A percentile compares a stretch with the other conserved stretches of the same genome.
phyloP scores from a whole-genome alignment of 768 basidiomycete genomes.

The Gloeophyllum trabeum region DNA sequence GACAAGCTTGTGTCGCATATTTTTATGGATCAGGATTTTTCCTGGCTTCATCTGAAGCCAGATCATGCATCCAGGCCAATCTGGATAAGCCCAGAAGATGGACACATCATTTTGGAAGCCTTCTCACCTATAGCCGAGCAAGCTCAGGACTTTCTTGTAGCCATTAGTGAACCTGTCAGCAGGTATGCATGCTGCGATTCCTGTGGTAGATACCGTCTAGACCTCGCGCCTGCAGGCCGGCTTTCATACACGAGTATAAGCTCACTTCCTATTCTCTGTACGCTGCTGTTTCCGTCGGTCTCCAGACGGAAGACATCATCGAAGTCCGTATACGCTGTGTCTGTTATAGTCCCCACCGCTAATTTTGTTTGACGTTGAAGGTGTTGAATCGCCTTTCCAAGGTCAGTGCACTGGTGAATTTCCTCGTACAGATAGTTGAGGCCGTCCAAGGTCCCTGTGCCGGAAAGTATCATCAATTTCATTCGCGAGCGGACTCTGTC shows the following conservation, averaged over 20 bases:
- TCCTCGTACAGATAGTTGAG: not conserved
- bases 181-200: slow-evolving; percentile 46
- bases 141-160: slow-evolving; percentile 96
- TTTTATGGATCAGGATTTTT: slow-evolving; percentile 79
- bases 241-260: slow-evolving; percentile 98
- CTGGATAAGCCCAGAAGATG: slow-evolving; percentile 92
- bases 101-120: slow-evolving; percentile 91
- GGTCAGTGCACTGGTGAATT: slow-evolving; percentile 24
- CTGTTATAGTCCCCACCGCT: slow-evolving; percentile 20
- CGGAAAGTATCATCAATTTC: slow-evolving; percentile 72
- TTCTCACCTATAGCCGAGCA: slow-evolving; percentile 97
- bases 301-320: slow-evolving; percentile 97
- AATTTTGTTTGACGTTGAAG: slow-evolving; percentile 26
- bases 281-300: slow-evolving; percentile 95
- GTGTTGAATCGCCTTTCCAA: slow-evolving; percentile 77
- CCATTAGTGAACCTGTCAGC: slow-evolving; percentile 97
- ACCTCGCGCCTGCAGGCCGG: slow-evolving; percentile 48
- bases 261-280: slow-evolving; percentile 96
- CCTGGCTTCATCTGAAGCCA: slow-evolving; percentile 74
- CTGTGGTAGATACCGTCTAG: slow-evolving; percentile 18
- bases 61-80: slow-evolving; percentile 90
- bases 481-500: slow-evolving; percentile 92
- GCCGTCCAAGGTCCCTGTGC: slow-evolving; percentile 70
- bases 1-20: slow-evolving; percentile 72
- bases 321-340: slow-evolving; percentile 47